These are phyloP conservation scores for Septoria petroselini DNA, from an alignment of 2,329 filamentous ascomycete genomes.

Conservation along the genomic window DNA sequence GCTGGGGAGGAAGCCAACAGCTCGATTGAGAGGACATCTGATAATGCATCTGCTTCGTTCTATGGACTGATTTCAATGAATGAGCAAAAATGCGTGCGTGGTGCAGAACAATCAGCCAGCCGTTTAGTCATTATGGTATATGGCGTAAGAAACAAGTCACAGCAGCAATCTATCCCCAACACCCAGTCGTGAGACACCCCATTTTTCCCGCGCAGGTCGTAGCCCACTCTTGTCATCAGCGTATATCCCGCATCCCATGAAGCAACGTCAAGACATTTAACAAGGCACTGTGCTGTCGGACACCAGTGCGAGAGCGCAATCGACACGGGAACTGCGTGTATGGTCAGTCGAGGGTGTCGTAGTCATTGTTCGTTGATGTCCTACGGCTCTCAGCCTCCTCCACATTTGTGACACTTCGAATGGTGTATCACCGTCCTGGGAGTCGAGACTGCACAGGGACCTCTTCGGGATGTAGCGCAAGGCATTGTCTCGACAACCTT, in stretches of 20 bases:
- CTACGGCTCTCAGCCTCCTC: slow-evolving; percentile 39
- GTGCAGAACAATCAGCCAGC: neutral
- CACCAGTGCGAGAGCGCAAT: slow-evolving; percentile 1
- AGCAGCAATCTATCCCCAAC: slow-evolving; percentile 1
- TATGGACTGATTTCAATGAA: neutral
- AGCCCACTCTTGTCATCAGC: neutral
- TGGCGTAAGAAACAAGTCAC: slow-evolving; percentile 8
- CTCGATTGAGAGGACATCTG: neutral
- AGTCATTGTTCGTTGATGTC: neutral
- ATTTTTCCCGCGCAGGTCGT: slow-evolving; percentile 7
- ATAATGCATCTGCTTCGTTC: neutral
- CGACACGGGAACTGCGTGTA: neutral
- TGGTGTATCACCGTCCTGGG: slow-evolving; percentile 48
- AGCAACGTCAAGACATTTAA: slow-evolving; percentile 13
- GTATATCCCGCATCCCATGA: neutral
- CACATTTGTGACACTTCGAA: slow-evolving; percentile 48
- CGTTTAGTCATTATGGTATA: slow-evolving; percentile 22
- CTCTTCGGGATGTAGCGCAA: slow-evolving; percentile 47
- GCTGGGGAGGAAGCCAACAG: neutral
- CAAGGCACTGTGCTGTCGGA: slow-evolving; percentile 18
- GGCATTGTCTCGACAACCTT: slow-evolving; percentile 43
- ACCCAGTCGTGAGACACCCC: slow-evolving; percentile 22
- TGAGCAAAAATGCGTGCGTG: neutral
- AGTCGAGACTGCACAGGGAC: slow-evolving; percentile 43
- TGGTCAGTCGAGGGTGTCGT: neutral